These are phyloP conservation scores for Cucumis hystrix DNA, from an alignment of 306 rosid genomes.

Conservation along the genomic window DNA sequence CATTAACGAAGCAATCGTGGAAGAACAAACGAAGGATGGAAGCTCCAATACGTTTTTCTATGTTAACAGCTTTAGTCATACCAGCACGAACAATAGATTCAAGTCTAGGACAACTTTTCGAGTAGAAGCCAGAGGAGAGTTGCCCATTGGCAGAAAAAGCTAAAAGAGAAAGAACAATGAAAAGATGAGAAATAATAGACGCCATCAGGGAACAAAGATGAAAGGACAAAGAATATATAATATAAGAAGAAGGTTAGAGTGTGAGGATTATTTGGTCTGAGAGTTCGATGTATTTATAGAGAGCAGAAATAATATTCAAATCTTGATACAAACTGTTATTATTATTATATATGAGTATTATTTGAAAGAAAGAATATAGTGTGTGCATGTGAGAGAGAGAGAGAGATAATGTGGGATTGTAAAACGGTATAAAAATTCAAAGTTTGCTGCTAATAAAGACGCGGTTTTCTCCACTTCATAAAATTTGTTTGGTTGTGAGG, in stretches of 20 bases:
- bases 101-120: constrained; percentile 37
- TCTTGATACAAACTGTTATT: too few species aligned
- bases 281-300: background rate
- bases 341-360: background rate
- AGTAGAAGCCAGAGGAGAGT: constrained; percentile 44
- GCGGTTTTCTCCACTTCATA: background rate
- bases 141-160: constrained; percentile 33
- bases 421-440: background rate
- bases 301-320: background rate
- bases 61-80: constrained; percentile 27
- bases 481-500: background rate
- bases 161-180: background rate
- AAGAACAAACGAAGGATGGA: constrained; percentile 77
- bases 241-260: background rate
- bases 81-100: constrained; percentile 26
- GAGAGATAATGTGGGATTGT: background rate
- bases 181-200: constrained; percentile 11
- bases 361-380: background rate
- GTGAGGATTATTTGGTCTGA: background rate
- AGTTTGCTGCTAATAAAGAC: background rate
- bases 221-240: too few species aligned
- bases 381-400: background rate
- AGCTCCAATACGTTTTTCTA: constrained; percentile 49
- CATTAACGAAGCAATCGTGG: constrained; percentile 83
- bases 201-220: constrained; percentile 12